Conservation (phyloP, 768 basidiomycete genomes). For the Phlebiopsis gigantea region DNA sequence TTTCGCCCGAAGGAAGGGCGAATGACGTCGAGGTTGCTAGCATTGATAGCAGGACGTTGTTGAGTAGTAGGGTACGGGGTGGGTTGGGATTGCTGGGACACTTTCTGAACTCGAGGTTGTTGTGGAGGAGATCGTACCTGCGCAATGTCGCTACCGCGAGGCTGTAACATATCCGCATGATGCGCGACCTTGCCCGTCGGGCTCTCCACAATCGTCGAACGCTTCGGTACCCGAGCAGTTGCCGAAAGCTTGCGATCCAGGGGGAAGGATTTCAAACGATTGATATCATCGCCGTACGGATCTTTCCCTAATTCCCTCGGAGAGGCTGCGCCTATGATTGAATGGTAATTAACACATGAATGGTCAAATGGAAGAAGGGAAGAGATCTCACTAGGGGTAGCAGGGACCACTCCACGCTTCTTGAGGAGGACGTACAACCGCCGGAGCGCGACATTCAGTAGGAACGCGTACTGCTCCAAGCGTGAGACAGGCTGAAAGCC, state of each 20-base stretch:
- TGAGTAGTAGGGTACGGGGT: too few relatives aligned
- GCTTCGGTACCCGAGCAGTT: slow-evolving; percentile 85
- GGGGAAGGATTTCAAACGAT: slow-evolving; percentile 92
- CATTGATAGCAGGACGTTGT: slow-evolving; percentile 29
- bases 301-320: slow-evolving; percentile 44
- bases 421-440: slow-evolving; percentile 83
- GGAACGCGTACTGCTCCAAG: slow-evolving; percentile 95
- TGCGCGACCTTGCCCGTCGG: slow-evolving; percentile 86
- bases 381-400: slow-evolving; percentile 57
- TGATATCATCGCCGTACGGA: slow-evolving; percentile 88
- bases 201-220: slow-evolving; percentile 93
- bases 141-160: slow-evolving; percentile 19
- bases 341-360: slow-evolving; percentile 13
- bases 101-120: slow-evolving; percentile 22
- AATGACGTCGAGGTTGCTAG: slow-evolving; percentile 29
- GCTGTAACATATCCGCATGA: slow-evolving; percentile 52
- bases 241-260: slow-evolving; percentile 94
- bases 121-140: slow-evolving; percentile 12
- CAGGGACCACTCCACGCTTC: slow-evolving; percentile 86
- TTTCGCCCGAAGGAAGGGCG: slow-evolving; percentile 70
- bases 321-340: slow-evolving; percentile 20
- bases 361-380: slow-evolving; percentile 14
- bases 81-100: slow-evolving; percentile 29
- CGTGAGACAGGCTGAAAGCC: slow-evolving; percentile 92
- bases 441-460: slow-evolving; percentile 91